These are phyloP conservation scores for Cicer judaicum DNA, from an alignment of 306 rosid species.

Conservation along the genomic window DNA sequence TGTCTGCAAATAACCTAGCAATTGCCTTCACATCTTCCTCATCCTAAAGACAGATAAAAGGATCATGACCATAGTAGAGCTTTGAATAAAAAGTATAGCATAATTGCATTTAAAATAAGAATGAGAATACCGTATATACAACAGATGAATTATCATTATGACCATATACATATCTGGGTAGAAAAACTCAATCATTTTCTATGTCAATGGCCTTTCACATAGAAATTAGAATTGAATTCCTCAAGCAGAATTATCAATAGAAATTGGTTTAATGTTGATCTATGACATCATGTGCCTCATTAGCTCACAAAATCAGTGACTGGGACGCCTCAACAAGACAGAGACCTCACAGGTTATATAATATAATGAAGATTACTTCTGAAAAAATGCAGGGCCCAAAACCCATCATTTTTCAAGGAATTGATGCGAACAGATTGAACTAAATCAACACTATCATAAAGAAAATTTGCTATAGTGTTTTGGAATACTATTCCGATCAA, in stretches of 20 bases:
- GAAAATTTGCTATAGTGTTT: neutral
- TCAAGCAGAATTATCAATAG: neutral
- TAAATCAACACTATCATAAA: constrained; percentile 7
- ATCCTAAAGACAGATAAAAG: constrained; percentile 64
- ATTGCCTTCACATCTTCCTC: constrained; percentile 99
- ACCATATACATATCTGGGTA: constrained; percentile 11
- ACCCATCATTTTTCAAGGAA: constrained; percentile 16
- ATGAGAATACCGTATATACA: neutral
- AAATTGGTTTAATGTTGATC: neutral
- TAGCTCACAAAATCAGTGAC: constrained; percentile 13
- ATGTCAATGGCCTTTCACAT: neutral
- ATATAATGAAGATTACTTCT: neutral
- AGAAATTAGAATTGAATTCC: constrained; percentile 5
- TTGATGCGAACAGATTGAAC: neutral
- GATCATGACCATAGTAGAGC: constrained; percentile 18
- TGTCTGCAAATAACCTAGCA: constrained; percentile 96
- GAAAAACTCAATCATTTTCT: constrained; percentile 27
- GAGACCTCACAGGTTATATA: neutral
- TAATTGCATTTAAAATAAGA: constrained; percentile 4
- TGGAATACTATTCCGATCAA: constrained; percentile 14
- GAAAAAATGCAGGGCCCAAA: constrained; percentile 9
- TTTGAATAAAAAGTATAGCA: constrained; percentile 25
- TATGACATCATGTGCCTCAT: neutral
- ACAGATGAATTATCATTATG: neutral
- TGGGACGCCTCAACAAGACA: constrained; percentile 22